Base-by-base conservation (phyloP, 192 early-diverging fungal species). In the Bifiguratus adelaidae region DNA sequence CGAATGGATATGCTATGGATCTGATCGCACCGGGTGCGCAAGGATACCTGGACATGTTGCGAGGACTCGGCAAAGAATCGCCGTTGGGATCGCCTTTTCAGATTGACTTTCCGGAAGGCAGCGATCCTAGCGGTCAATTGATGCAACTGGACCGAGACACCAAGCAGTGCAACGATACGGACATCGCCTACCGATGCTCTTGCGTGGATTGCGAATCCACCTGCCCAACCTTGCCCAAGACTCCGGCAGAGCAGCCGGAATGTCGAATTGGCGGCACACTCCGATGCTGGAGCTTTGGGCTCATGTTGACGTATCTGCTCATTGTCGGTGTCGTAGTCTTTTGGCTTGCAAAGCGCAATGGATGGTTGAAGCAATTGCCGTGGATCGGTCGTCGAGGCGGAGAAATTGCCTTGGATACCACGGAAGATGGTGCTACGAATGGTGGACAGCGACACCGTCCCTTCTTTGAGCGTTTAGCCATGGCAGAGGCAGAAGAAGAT, bases 1-100 rank as follows among this genome's bases (percentile, higher is more conserved):
- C 69, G 22, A 81, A 81, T 67, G 70, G 79, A 2, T 81, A 63
- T 42, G 76, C 63, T 13, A 81, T 81, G 76, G 79, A 81, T 28
- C 59, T 81, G 19, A 73, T 81, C 44, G 79, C 76, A 8, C 76
- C 76, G 22, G 79, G 79, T 13, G 79, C 79, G 3, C 59, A 61
- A 24, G 70, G 71, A 21, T 76, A 68, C 57, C 60, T 58, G 8
- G 71, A 68, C 2, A 70, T 81, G 66, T 52, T 78, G 3, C 43
- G 44, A 1, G 78, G 61, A 41, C 65, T 81, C 69, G 79, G 79
- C 28, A 50, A 44, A 6, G 70, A 71, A 25, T 47, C 67, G 11
- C 70, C 65, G n/a, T 21, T 61, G 3, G 79, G 79, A 7, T 76
- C 74, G 3, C 79, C 79, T 20, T 78, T 81, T 43, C 76, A 76